Conservation (phyloP, 2,329 filamentous ascomycete genomes). For the Penicillium sp. region DNA sequence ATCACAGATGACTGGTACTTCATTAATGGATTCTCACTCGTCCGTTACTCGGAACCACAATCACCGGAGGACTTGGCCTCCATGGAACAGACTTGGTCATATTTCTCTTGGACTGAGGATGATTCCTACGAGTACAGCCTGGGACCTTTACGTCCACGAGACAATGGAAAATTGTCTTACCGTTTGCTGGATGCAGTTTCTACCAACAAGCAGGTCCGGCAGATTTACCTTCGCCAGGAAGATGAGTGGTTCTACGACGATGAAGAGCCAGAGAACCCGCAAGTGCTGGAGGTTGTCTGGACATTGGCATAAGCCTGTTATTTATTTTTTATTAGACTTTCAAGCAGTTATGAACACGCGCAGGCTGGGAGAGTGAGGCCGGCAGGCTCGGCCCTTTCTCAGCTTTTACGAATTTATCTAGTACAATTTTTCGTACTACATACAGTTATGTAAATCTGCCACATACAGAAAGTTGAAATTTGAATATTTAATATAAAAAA, state of each 20-base stretch:
- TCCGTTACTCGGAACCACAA: conserved; percentile 45
- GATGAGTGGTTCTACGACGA: conserved; percentile 2
- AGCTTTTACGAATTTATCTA: neutral
- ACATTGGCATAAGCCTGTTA: neutral
- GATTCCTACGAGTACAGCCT: conserved; percentile 50
- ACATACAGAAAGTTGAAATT: neutral
- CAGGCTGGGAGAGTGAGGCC: neutral
- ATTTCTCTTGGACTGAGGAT: conserved; percentile 38
- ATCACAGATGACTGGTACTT: conserved; percentile 44
- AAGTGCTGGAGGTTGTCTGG: conserved; percentile 27
- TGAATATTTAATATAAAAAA: neutral
- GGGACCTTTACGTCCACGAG: conserved; percentile 45
- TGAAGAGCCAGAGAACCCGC: conserved; percentile 3
- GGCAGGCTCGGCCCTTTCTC: neutral
- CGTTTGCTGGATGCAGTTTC: conserved; percentile 44
- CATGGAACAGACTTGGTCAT: conserved; percentile 55
- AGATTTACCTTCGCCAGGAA: conserved; percentile 50
- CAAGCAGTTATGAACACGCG: neutral
- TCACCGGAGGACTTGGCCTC: conserved; percentile 39
- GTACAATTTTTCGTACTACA: neutral
- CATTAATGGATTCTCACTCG: conserved; percentile 57
- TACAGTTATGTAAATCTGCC: neutral
- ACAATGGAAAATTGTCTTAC: conserved; percentile 52
- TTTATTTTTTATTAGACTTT: neutral
- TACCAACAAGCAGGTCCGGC: conserved; percentile 44